Percentiles rank a stretch among this genome's conserved stretches.
Evolutionary conservation across 148 eudicot genomes (phyloP).

Genomic region (Diospyros lotus): DNA sequence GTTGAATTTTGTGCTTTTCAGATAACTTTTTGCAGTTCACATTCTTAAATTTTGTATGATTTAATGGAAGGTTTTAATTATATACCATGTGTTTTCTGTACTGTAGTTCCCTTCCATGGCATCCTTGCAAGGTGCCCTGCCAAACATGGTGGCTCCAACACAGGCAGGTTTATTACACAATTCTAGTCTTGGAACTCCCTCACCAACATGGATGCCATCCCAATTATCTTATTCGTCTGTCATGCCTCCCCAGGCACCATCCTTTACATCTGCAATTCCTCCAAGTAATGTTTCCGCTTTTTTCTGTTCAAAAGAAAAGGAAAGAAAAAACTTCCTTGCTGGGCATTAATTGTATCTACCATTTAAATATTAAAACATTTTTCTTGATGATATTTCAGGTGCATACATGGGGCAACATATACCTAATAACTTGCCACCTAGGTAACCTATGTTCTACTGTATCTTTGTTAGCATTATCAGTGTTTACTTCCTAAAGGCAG

Average conservation of each 20-base stretch:
- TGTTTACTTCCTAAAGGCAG: not conserved
- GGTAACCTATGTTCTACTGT: conserved; percentile 37
- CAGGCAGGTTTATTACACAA: conserved; percentile 36
- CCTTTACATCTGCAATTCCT: conserved; percentile 42
- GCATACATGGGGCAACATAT: conserved; percentile 54
- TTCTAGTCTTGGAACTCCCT: conserved; percentile 36
- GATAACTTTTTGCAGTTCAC: not conserved
- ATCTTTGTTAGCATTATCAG: not conserved
- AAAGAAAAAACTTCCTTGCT: not conserved
- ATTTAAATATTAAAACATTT: conserved; percentile 12
- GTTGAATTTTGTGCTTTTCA: not conserved
- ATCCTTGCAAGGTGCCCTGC: conserved; percentile 74
- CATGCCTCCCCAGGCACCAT: conserved; percentile 40
- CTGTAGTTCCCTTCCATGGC: conserved; percentile 81
- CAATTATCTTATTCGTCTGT: conserved; percentile 51
- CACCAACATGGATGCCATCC: conserved; percentile 43
- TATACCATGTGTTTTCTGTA: conserved; percentile 11
- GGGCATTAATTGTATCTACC: not conserved
- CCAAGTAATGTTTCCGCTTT: conserved; percentile 25
- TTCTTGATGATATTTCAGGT: conserved; percentile 38
- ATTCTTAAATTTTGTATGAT: not conserved
- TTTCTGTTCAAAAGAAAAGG: not conserved
- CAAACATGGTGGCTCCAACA: conserved; percentile 39
- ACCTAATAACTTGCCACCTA: conserved; percentile 38
- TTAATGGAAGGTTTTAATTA: not conserved